A percentile compares a stretch with the other conserved stretches of the same genome.
phyloP scores from a whole-genome alignment of 148 eudicot genomes.

The Vaccinium macrocarpon region DNA sequence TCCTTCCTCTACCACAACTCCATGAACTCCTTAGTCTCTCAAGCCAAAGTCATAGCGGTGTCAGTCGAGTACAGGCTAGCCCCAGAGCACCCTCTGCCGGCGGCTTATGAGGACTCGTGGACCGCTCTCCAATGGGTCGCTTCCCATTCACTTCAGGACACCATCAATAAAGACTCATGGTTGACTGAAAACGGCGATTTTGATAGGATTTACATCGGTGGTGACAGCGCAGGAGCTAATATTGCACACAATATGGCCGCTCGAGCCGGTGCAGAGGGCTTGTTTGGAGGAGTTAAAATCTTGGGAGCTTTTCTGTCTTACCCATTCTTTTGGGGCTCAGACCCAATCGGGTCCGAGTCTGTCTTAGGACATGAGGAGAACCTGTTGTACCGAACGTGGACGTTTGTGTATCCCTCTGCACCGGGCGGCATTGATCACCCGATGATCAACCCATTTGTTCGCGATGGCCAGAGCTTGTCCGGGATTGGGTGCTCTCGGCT shows the following conservation, averaged over 20 bases:
- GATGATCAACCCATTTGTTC: constrained; percentile 41
- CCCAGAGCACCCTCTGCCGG: too few relatives aligned
- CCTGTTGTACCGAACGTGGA: constrained; percentile 36
- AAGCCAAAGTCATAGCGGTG: constrained; percentile 27
- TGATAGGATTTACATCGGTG: constrained; percentile 33
- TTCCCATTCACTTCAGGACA: neutral
- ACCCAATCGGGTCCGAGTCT: constrained; percentile 24
- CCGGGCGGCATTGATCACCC: constrained; percentile 34
- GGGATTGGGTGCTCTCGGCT: constrained; percentile 34
- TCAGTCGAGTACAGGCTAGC: too few relatives aligned
- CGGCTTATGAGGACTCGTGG: too few relatives aligned
- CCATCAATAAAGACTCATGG: constrained; percentile 40
- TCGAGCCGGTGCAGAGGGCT: constrained; percentile 24
- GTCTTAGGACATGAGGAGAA: neutral
- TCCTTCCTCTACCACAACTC: constrained; percentile 25
- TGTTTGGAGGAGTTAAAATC: constrained; percentile 17
- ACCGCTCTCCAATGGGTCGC: too few relatives aligned
- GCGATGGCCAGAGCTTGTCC: constrained; percentile 23
- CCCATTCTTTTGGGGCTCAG: constrained; percentile 32
- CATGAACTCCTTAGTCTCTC: constrained; percentile 26
- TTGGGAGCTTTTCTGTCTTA: constrained; percentile 26
- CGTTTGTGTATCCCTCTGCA: constrained; percentile 31
- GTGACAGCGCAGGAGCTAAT: constrained; percentile 62
- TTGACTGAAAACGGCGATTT: constrained; percentile 35
- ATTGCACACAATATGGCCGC: constrained; percentile 56